Percentiles rank a stretch among this genome's conserved stretches.
These are phyloP conservation scores for Heliosperma pusillum DNA, from an alignment of 148 eudicot genomes.

Conservation along the genomic window DNA sequence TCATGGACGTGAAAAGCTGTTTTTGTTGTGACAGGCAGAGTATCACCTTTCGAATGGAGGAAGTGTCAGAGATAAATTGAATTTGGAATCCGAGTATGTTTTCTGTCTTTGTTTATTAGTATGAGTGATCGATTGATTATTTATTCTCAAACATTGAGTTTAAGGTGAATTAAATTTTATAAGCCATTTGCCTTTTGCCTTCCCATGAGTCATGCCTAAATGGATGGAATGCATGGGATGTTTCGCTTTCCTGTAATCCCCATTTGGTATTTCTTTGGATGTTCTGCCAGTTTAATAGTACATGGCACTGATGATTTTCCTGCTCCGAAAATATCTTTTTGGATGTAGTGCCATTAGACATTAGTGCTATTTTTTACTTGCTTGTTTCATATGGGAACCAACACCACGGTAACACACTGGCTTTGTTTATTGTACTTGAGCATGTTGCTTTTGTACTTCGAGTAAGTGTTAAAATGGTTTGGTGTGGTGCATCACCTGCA, in stretches of 20 bases:
- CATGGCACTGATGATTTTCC: neutral
- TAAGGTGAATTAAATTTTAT: neutral
- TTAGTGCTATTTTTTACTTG: neutral
- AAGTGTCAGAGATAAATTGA: constrained; percentile 67
- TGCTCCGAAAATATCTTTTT: neutral
- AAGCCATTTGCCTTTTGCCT: neutral
- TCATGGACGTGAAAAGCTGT: neutral
- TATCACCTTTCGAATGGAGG: constrained; percentile 64
- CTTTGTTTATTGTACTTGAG: neutral
- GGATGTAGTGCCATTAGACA: neutral
- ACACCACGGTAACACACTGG: neutral
- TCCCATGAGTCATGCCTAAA: neutral
- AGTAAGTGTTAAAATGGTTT: too few species aligned
- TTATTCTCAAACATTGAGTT: neutral
- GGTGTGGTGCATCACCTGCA: neutral
- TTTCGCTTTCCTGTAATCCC: constrained; percentile 1
- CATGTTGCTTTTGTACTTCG: neutral
- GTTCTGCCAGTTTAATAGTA: neutral
- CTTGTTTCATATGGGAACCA: neutral
- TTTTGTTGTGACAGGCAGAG: constrained; percentile 54
- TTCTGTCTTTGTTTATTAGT: constrained; percentile 19
- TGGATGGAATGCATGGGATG: constrained; percentile 12
- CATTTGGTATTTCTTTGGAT: constrained; percentile 5
- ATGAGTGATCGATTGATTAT: constrained; percentile 9
- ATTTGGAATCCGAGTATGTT: constrained; percentile 78